These are phyloP conservation scores for Aspergillus chevalieri DNA, from an alignment of 2,329 filamentous ascomycete genomes.

Conservation along the genomic window DNA sequence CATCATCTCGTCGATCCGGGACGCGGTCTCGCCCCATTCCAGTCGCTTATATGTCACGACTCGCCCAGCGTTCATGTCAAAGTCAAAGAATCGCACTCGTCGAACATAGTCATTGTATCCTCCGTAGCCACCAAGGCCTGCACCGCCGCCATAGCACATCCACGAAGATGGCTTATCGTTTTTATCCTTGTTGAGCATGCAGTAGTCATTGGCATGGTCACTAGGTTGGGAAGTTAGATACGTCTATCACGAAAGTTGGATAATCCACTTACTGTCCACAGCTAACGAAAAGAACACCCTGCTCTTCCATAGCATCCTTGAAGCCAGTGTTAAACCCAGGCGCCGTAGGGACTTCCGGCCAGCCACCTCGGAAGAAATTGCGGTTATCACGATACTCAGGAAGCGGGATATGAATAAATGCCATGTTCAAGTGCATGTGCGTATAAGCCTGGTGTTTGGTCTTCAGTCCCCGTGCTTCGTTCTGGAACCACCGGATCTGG, in stretches of 20 bases:
- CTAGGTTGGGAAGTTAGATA: constrained; percentile 35
- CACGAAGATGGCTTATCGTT: constrained; percentile 65
- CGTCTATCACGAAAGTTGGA: not conserved
- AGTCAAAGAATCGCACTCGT: constrained; percentile 79
- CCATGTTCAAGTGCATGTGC: constrained; percentile 88
- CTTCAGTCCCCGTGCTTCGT: constrained; percentile 67
- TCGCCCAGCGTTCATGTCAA: constrained; percentile 83
- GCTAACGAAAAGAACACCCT: constrained; percentile 79
- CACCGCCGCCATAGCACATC: constrained; percentile 96
- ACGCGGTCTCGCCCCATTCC: constrained; percentile 56
- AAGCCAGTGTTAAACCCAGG: constrained; percentile 90
- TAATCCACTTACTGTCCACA: constrained; percentile 71
- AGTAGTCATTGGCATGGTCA: constrained; percentile 97
- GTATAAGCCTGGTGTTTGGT: constrained; percentile 77
- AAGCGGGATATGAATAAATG: constrained; percentile 94
- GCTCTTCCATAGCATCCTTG: constrained; percentile 76
- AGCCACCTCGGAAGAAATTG: constrained; percentile 61
- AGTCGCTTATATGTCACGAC: constrained; percentile 90
- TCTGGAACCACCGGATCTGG: constrained; percentile 91
- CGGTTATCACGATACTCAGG: constrained; percentile 70
- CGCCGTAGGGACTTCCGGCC: constrained; percentile 78
- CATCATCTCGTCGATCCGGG: constrained; percentile 54
- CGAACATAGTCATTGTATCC: constrained; percentile 83
- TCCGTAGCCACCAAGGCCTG: constrained; percentile 90
- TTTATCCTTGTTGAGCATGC: constrained; percentile 59